Percentiles rank a stretch among this genome's conserved stretches.
Conservation (phyloP, 1,284 basidiomycete species). For the Sanguinoderma infundibulare region DNA sequence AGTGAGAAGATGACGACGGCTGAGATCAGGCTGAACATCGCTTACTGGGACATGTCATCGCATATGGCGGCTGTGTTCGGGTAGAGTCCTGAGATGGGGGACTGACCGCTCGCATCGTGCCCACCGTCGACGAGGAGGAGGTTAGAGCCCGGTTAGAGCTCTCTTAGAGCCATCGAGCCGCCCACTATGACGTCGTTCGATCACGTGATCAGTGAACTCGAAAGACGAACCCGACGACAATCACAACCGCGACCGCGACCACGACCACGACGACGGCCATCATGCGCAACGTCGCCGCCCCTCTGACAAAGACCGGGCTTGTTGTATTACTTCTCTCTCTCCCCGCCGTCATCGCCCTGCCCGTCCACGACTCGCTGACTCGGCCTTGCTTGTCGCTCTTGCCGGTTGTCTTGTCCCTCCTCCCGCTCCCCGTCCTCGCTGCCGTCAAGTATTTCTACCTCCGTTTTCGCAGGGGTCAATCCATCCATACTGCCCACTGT, state of each 20-base stretch:
- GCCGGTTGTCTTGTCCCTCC: slow-evolving; percentile 12
- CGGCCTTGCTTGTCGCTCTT: background rate
- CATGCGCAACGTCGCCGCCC: background rate
- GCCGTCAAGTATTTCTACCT: slow-evolving; percentile 26
- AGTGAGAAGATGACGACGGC: background rate
- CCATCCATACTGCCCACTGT: slow-evolving; percentile 16
- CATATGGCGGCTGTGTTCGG: too few species aligned
- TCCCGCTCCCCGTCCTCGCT: slow-evolving; percentile 22
- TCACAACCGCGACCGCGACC: background rate
- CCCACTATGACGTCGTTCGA: too few species aligned
- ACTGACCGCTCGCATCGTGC: too few species aligned
- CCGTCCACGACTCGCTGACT: background rate
- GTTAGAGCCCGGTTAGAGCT: too few species aligned
- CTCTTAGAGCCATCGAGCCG: too few species aligned
- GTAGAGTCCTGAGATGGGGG: too few species aligned
- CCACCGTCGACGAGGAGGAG: too few species aligned
- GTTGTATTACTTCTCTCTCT: background rate
- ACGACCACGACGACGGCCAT: too few species aligned
- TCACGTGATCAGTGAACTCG: too few species aligned
- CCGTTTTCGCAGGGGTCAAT: slow-evolving; percentile 23
- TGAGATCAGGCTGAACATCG: too few species aligned
- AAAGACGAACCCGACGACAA: too few species aligned
- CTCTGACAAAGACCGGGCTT: background rate
- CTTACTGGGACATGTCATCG: too few species aligned
- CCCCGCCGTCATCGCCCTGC: background rate